A percentile compares a stretch with the other conserved stretches of the same genome.
These are phyloP conservation scores for Fusarium sp. DNA, from an alignment of 2,329 filamentous ascomycete species.

Conservation along the genomic window DNA sequence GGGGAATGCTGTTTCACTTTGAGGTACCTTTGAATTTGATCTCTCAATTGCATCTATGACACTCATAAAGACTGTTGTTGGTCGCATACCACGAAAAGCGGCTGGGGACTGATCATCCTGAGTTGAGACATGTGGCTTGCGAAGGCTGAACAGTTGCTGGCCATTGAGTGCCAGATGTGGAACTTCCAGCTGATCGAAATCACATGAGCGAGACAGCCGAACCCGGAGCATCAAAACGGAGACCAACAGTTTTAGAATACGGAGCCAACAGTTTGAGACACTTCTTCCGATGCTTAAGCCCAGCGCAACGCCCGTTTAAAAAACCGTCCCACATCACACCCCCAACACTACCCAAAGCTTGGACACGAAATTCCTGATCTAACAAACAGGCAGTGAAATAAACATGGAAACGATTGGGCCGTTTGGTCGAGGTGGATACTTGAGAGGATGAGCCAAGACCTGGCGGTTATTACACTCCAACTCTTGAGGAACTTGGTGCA, in stretches of 20 bases:
- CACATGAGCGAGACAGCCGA: conserved; percentile 10
- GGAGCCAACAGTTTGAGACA: neutral
- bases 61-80: too few species aligned
- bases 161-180: neutral
- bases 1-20: too few species aligned
- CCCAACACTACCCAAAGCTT: neutral
- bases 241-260: neutral
- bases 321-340: neutral
- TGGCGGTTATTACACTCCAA: neutral
- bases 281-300: neutral
- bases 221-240: neutral
- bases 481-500: conserved; percentile 1
- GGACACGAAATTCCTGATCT: conserved; percentile 25
- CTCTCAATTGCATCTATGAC: too few species aligned
- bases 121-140: too few species aligned
- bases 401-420: conserved; percentile 18
- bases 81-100: too few species aligned
- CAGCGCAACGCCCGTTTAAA: neutral
- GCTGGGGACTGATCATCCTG: too few species aligned
- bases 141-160: too few species aligned
- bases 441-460: conserved; percentile 28
- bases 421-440: neutral
- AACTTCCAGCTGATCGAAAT: neutral
- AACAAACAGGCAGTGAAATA: conserved; percentile 36
- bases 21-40: too few species aligned